Evolutionary conservation across 1,139 yeast genomes (phyloP).

Genomic region (Geotrichum histeridarum): DNA sequence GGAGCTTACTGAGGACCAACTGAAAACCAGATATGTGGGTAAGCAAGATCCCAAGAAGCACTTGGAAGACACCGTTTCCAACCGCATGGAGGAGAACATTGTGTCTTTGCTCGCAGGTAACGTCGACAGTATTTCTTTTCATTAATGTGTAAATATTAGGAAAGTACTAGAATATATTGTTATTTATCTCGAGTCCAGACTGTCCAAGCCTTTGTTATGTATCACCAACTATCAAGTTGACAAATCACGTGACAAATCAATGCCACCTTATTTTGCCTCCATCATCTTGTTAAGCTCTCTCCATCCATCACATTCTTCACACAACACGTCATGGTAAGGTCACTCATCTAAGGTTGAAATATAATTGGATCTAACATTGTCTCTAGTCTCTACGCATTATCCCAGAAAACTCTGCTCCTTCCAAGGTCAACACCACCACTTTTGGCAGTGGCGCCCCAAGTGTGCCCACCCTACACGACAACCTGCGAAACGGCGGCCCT

Average conservation of each 20-base stretch:
- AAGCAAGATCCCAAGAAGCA: conserved; percentile 99
- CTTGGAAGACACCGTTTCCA: conserved; percentile 81
- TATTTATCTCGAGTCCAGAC: not conserved
- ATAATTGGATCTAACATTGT: not conserved
- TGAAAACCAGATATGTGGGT: conserved; percentile 94
- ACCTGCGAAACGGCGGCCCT: conserved; percentile 29
- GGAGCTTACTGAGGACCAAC: conserved; percentile 79
- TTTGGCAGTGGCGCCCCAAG: conserved; percentile 32
- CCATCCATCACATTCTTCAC: not conserved
- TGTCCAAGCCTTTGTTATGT: no score
- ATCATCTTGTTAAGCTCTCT: not conserved
- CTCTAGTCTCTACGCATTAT: conserved; percentile 28
- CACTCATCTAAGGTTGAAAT: not conserved
- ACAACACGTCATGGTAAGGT: conserved; percentile 12
- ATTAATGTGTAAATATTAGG: conserved; percentile 21
- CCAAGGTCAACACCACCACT: conserved; percentile 26
- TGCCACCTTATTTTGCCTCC: not conserved
- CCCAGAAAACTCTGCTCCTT: conserved; percentile 27
- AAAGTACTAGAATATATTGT: not conserved
- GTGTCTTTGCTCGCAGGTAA: conserved; percentile 82
- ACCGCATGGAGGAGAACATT: conserved; percentile 81
- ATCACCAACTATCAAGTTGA: not conserved
- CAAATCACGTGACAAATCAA: not conserved
- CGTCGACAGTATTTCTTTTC: conserved; percentile 64
- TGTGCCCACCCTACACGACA: conserved; percentile 30